Evolutionary conservation across 164 flowering plant genomes (phyloP), one percentile per base, ranked within the genome.

Genomic region (Tetrastigma voinierianum): DNA sequence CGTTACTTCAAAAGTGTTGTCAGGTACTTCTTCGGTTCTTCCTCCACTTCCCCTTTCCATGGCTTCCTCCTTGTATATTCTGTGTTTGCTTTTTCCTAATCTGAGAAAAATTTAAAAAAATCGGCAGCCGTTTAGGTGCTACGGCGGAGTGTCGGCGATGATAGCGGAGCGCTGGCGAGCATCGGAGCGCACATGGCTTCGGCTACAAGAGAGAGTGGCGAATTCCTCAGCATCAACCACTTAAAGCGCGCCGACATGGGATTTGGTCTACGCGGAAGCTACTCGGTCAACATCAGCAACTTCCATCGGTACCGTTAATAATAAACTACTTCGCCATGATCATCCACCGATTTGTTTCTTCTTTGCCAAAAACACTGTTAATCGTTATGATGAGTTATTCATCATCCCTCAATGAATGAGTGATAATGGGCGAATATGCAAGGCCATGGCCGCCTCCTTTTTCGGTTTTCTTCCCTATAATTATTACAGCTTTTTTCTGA

Each of bases 121-220:
- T 14, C 24, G 19, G 66, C 84, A 88, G 97, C 95, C 93, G 7
- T 91, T 88, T 79, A 84, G 80, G 92, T 89, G 72, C 76, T 91
- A 40, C 61, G 98, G 97, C 0, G 98, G 98, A 14, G 90, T 92
- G 4, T 92, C 94, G 17, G 98, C 98, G 1, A 67, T 94, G 66
- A 80, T 94, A 25, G 83, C 96, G 4, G 97, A 94, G 72, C 83
- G 0, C 65, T 91, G 64, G 95, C 96, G 9, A 94, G 98, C 80
- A 81, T 89, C 12, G 97, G 98, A 25, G 97, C 97, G 6, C 90
- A 87, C 70, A 71, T 91, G 70, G 96, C 96, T 1, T 84, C 95
- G 98, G 97, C 10, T 80, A 75, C 56, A 76, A 76, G 65, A 43
- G n/a, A 73, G 98, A 57, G 86, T 94, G 4, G 98, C 97, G 98